phyloP scores from a whole-genome alignment of 2,329 filamentous ascomycete species.

The Colletotrichum sp. region DNA sequence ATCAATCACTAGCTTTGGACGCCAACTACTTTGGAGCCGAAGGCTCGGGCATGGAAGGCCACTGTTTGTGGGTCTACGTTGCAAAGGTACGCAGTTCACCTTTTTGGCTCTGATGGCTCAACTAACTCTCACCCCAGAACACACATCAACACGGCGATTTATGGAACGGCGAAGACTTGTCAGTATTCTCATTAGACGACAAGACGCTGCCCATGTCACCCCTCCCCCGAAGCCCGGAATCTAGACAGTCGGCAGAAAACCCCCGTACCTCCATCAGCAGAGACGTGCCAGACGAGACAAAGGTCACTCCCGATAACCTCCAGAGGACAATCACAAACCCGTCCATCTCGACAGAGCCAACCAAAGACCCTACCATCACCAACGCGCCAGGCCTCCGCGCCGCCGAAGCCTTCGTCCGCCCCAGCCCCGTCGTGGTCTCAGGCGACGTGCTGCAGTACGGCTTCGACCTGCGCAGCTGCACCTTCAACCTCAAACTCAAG shows the following conservation, averaged over 20 bases:
- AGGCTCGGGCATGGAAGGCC: conserved; percentile 81
- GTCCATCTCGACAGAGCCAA: conserved; percentile 65
- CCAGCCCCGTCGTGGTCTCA: conserved; percentile 76
- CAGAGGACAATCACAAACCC: conserved; percentile 73
- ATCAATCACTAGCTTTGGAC: conserved; percentile 90
- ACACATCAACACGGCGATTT: conserved; percentile 88
- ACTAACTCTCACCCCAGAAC: conserved; percentile 58
- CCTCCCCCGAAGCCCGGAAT: conserved; percentile 45
- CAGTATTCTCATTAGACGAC: conserved; percentile 87
- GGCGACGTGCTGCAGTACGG: conserved; percentile 74
- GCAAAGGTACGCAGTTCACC: conserved; percentile 57
- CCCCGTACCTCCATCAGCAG: conserved; percentile 26
- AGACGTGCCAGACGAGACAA: conserved; percentile 55
- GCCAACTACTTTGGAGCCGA: conserved; percentile 95
- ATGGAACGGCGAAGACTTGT: conserved; percentile 98
- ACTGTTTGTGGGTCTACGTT: conserved; percentile 88
- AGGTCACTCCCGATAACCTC: conserved; percentile 77
- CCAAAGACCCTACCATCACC: conserved; percentile 61
- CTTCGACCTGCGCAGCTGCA: conserved; percentile 82
- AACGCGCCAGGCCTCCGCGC: conserved; percentile 79
- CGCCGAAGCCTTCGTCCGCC: conserved; percentile 90
- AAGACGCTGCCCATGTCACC: conserved; percentile 61
- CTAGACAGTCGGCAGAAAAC: conserved; percentile 28
- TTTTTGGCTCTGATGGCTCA: not conserved
- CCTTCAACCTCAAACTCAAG: conserved; percentile 75